phyloP scores from a whole-genome alignment of 768 basidiomycete species.

The Cystofilobasidium ferigula region DNA sequence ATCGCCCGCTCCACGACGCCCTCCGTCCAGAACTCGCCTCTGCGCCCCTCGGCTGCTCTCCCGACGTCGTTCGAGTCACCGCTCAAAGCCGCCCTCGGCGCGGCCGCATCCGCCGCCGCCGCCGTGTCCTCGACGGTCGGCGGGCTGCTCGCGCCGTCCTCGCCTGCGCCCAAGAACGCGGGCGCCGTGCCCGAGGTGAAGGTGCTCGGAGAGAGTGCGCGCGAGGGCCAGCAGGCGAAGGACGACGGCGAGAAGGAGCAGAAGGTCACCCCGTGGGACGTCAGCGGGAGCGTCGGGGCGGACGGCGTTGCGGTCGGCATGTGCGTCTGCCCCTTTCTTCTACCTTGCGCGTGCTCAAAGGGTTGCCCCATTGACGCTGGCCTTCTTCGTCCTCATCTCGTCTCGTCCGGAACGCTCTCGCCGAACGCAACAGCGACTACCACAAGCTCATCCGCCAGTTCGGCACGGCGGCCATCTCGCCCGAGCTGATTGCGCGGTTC shows the following conservation, averaged over 20 bases:
- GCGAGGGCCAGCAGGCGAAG: conserved; percentile 2
- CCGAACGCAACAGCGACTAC: conserved; percentile 61
- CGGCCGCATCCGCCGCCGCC: not conserved
- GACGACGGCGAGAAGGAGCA: conserved; percentile 44
- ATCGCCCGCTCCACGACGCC: conserved; percentile 19
- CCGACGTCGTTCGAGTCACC: not conserved
- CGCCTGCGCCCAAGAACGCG: not conserved
- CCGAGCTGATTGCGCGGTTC: conserved; percentile 69
- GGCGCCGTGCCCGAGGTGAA: conserved; percentile 1
- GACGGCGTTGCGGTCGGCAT: conserved; percentile 63
- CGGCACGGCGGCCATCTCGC: conserved; percentile 72
- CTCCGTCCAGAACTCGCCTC: not conserved
- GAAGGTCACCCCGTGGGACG: conserved; percentile 94
- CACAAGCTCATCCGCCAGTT: conserved; percentile 90
- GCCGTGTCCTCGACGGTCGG: not conserved
- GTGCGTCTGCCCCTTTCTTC: conserved; percentile 36
- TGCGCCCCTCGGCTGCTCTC: not conserved
- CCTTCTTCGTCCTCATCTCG: not conserved
- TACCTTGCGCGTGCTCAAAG: too few relatives aligned
- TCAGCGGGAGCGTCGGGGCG: conserved; percentile 73
- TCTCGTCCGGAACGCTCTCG: too few relatives aligned
- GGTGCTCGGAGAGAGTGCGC: conserved; percentile 12
- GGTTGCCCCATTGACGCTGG: not conserved
- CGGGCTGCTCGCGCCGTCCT: conserved; percentile 16
- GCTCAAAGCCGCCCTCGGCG: not conserved